Evolutionary conservation across 2,329 filamentous ascomycete genomes (phyloP).

Genomic region (Mollisiaceae sp.): DNA sequence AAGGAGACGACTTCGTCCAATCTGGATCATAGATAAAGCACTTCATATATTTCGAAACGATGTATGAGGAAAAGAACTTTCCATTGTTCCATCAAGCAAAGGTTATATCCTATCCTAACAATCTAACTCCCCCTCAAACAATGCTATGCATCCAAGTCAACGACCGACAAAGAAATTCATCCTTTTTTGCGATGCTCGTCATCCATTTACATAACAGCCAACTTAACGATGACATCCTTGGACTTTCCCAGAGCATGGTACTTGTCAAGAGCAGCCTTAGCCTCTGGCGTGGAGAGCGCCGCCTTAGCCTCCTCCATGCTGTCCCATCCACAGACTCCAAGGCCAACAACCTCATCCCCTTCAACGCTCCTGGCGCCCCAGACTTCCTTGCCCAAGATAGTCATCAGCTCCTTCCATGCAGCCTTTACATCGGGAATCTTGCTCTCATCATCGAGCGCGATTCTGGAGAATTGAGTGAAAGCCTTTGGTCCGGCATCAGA

Average conservation of each 20-base stretch:
- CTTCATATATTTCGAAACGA: too few species aligned
- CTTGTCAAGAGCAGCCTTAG: slow-evolving; percentile 22
- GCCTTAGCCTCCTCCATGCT: slow-evolving; percentile 25
- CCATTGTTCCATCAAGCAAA: slow-evolving; percentile 8
- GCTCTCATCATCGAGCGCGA: slow-evolving; percentile 15
- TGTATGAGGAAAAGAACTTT: neutral
- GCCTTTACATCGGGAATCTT: slow-evolving; percentile 11
- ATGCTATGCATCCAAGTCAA: neutral
- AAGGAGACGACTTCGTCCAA: too few species aligned
- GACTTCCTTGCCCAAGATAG: slow-evolving; percentile 22
- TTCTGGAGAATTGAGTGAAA: slow-evolving; percentile 24
- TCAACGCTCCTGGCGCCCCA: slow-evolving; percentile 23
- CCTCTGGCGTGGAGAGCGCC: slow-evolving; percentile 13
- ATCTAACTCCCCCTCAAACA: neutral
- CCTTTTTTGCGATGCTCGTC: neutral
- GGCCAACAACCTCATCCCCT: slow-evolving; percentile 16
- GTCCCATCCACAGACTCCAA: slow-evolving; percentile 26
- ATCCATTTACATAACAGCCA: slow-evolving; percentile 15
- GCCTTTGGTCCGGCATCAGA: slow-evolving; percentile 11
- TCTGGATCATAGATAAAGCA: too few species aligned
- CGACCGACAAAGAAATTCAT: slow-evolving; percentile 11
- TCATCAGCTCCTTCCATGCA: slow-evolving; percentile 26
- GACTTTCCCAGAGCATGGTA: slow-evolving; percentile 19
- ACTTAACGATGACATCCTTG: slow-evolving; percentile 25
- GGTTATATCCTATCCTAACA: neutral